Evolutionary conservation across 352 stramenopile genomes (phyloP).

Genomic region (Globisporangium echinulatum): DNA sequence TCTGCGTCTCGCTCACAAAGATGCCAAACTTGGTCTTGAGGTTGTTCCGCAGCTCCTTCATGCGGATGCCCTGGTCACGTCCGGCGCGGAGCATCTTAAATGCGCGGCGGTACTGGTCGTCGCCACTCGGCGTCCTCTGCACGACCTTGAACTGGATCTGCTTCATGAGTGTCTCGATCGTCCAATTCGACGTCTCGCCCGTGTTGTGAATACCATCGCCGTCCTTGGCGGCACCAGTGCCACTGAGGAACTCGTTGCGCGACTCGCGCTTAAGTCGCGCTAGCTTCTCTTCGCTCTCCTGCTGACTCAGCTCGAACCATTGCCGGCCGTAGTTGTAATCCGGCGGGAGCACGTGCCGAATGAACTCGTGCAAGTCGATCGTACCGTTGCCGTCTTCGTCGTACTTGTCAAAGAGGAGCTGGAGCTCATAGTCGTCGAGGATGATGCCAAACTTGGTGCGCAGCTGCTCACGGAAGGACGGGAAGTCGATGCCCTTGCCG

Average conservation of each 20-base stretch:
- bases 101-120: conserved; percentile 71
- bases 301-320: conserved; percentile 71
- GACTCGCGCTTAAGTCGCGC: conserved; percentile 47
- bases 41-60: conserved; percentile 69
- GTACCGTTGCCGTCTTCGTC: conserved; percentile 73
- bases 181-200: conserved; percentile 52
- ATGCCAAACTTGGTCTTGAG: conserved; percentile 78
- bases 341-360: conserved; percentile 59
- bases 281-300: conserved; percentile 60
- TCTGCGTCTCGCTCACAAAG: conserved; percentile 66
- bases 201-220: conserved; percentile 25
- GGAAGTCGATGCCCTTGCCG: conserved; percentile 75
- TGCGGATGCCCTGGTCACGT: conserved; percentile 56
- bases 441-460: conserved; percentile 78
- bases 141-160: conserved; percentile 77
- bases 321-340: conserved; percentile 71
- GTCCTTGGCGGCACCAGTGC: conserved; percentile 21
- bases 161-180: conserved; percentile 52
- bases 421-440: conserved; percentile 59
- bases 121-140: conserved; percentile 66
- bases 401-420: conserved; percentile 82
- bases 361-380: conserved; percentile 83
- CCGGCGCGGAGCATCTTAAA: conserved; percentile 77
- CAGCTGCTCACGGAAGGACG: conserved; percentile 67
- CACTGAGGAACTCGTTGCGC: conserved; percentile 54